Conservation (phyloP, 2,329 filamentous ascomycete species). For the Aspergillus candidus region DNA sequence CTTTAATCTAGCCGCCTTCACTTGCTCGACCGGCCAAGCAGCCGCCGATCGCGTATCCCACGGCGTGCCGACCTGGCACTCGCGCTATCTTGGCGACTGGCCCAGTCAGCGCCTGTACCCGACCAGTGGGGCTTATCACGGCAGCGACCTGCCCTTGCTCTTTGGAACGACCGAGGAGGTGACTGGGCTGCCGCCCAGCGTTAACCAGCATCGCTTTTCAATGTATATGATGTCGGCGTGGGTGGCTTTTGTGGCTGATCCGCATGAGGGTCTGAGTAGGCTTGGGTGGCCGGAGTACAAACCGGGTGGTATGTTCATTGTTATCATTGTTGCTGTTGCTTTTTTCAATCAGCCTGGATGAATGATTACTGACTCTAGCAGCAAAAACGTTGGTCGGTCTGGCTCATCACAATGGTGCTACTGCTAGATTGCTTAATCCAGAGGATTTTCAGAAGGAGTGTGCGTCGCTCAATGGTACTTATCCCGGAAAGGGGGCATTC, state of each 20-base stretch:
- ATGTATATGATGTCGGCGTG: conserved; percentile 38
- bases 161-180: conserved; percentile 40
- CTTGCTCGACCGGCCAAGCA: conserved; percentile 41
- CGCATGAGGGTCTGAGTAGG: conserved; percentile 28
- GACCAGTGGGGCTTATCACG: conserved; percentile 47
- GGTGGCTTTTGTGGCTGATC: conserved; percentile 38
- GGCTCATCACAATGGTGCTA: conserved; percentile 13
- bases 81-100: conserved; percentile 48
- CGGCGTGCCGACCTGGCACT: conserved; percentile 40
- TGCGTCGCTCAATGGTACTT: conserved; percentile 14
- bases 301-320: conserved; percentile 7
- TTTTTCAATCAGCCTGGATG: not conserved
- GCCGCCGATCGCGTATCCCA: conserved; percentile 30
- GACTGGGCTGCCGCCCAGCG: conserved; percentile 31
- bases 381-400: conserved; percentile 20
- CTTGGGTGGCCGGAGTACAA: conserved; percentile 37
- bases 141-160: conserved; percentile 44
- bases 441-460: conserved; percentile 16
- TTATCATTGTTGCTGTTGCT: not conserved
- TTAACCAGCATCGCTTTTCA: conserved; percentile 28
- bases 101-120: conserved; percentile 43
- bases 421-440: conserved; percentile 12
- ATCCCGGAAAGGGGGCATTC: conserved; percentile 20
- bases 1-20: conserved; percentile 44
- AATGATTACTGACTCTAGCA: conserved; percentile 1